Evolutionary conservation across 371 early-diverging fungal genomes (phyloP), one percentile per base, ranked within the genome.

Genomic region (Circinella umbellata): DNA sequence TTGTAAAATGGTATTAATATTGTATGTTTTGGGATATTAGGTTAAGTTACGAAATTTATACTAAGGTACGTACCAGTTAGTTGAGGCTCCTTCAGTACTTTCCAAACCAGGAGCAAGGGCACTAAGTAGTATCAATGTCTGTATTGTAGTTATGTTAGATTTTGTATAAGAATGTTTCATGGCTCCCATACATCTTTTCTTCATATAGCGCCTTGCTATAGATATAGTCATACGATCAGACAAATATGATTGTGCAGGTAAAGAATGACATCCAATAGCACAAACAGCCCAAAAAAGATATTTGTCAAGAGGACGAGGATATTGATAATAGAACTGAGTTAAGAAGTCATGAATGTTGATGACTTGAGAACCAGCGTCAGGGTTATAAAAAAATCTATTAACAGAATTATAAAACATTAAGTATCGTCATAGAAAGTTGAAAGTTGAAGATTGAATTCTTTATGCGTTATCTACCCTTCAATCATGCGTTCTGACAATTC

Each of bases 271-370:
- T 11, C 57, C 57, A 18, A 5, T 27, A 1, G 57, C 35, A n/a
- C 57, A 57, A 8, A 57, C 57, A 34, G 57, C 57, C 5, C 27
- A 34, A 27, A 57, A 57, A 18, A 57, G 35, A 34, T 57, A 34
- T 18, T 5, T 57, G 11, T 57, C 57, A 11, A 57, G 35, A 34
- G 57, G 57, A 11, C n/a, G 57, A 17, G 57, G 57, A 27, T 57
- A 57, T 57, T 57, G 57, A n/a, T 57, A 57, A 27, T 57, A 57
- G 57, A 27, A 57, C 27, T 57, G 57, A 8, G n/a, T 18, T 34
- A 57, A 4, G 34, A 57, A 57, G 20, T 11, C 35, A 14, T n/a
- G 27, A 7, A 27, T 57, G 27, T 57, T 42, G 42, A 42, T 42
- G 6, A 11, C 42, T 11, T 9, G 11, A 42, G 42, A 42, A 9